Conservation (phyloP, 768 basidiomycete genomes). For the Lentinula boryana region DNA sequence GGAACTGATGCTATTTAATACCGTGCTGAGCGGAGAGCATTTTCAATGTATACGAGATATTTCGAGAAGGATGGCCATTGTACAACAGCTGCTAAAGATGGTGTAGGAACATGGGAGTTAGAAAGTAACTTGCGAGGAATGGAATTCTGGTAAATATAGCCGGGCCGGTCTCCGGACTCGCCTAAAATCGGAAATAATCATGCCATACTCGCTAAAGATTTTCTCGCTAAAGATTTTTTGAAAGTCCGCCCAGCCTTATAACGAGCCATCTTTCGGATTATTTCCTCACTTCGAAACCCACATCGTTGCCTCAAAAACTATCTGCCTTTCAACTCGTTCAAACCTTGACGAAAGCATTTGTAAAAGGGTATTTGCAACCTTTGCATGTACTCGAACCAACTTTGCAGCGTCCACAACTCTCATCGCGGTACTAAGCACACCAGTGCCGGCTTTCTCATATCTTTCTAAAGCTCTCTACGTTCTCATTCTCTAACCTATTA, state of each 20-base stretch:
- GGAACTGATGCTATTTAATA: too few species aligned
- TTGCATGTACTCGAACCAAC: constrained; percentile 96
- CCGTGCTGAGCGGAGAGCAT: too few species aligned
- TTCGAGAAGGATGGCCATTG: too few species aligned
- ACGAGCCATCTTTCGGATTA: not conserved
- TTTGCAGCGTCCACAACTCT: constrained; percentile 83
- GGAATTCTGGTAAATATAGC: not conserved
- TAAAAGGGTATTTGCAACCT: constrained; percentile 28
- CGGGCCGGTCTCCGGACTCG: not conserved
- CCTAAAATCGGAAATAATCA: not conserved
- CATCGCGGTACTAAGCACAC: constrained; percentile 87
- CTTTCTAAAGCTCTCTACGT: constrained; percentile 30
- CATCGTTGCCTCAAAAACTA: not conserved
- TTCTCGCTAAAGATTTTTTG: not conserved
- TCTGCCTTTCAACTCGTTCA: not conserved
- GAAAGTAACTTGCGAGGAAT: not conserved
- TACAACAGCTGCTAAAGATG: too few species aligned
- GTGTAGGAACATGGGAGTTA: too few species aligned
- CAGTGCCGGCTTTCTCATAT: constrained; percentile 57
- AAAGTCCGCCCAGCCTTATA: not conserved
- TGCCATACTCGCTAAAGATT: not conserved
- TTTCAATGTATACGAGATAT: too few species aligned
- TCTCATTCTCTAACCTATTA: constrained; percentile 20
- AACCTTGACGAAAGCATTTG: not conserved
- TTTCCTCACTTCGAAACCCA: not conserved